Evolutionary conservation across 1,284 basidiomycete genomes (phyloP).

Genomic region (Exobasidium rhododendri): DNA sequence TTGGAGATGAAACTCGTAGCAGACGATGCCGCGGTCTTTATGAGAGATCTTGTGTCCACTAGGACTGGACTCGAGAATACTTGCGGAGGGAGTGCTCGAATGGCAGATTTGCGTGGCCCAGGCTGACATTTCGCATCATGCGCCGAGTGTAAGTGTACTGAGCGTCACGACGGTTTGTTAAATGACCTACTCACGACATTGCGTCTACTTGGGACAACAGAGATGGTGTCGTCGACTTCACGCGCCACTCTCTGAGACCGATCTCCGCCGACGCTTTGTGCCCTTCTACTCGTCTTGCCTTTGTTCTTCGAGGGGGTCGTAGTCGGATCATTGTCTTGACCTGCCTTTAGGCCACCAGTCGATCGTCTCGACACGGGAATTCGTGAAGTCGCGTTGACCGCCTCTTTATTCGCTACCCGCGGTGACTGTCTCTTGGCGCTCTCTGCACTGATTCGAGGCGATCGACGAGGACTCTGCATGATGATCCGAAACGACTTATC

Average conservation of each 20-base stretch:
- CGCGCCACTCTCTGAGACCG: background rate
- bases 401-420: background rate
- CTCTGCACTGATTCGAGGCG: background rate
- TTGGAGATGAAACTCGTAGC: background rate
- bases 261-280: constrained; percentile 12
- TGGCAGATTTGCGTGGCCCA: constrained; percentile 19
- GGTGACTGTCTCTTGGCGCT: background rate
- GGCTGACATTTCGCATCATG: constrained; percentile 3
- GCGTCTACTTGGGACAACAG: constrained; percentile 8
- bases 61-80: constrained; percentile 15
- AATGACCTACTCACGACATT: constrained; percentile 14
- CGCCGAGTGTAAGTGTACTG: background rate
- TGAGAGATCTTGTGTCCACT: constrained; percentile 3
- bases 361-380: background rate
- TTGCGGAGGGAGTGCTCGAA: constrained; percentile 15
- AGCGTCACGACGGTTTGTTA: background rate
- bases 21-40: background rate
- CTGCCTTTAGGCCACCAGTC: background rate
- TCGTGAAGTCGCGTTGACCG: background rate
- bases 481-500: background rate
- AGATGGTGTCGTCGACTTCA: background rate
- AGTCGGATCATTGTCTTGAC: background rate
- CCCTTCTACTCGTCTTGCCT: background rate
- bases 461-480: constrained; percentile 1
- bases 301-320: background rate